These are phyloP conservation scores for Boletus sensibilis DNA, from an alignment of 768 basidiomycete species.

Conservation along the genomic window DNA sequence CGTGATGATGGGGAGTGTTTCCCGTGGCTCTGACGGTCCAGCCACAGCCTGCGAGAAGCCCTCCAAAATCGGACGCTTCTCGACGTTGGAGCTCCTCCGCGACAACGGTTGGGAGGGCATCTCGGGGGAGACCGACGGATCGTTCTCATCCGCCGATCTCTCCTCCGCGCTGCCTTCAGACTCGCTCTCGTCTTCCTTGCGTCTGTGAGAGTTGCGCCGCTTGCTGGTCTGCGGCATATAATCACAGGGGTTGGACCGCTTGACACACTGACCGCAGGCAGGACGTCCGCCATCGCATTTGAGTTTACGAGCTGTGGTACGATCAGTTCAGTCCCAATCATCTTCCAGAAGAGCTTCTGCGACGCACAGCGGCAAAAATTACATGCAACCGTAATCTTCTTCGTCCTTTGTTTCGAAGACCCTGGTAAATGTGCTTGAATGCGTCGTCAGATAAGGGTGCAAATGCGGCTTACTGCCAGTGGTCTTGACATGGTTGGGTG, in stretches of 20 bases:
- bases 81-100: slow-evolving; percentile 37
- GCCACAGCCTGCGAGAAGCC: slow-evolving; percentile 30
- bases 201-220: slow-evolving; percentile 63
- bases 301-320: slow-evolving; percentile 69
- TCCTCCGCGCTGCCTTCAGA: slow-evolving; percentile 66
- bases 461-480: slow-evolving; percentile 38
- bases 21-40: slow-evolving; percentile 45
- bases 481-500: slow-evolving; percentile 32
- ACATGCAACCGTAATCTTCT: slow-evolving; percentile 88
- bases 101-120: slow-evolving; percentile 34
- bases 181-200: slow-evolving; percentile 57
- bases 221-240: slow-evolving; percentile 74
- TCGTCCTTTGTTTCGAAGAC: slow-evolving; percentile 65
- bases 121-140: slow-evolving; percentile 59
- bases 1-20: slow-evolving; percentile 39
- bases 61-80: slow-evolving; percentile 35
- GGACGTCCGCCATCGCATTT: slow-evolving; percentile 88
- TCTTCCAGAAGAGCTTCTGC: slow-evolving; percentile 11
- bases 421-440: slow-evolving; percentile 36
- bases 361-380: slow-evolving; percentile 87
- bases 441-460: slow-evolving; percentile 5
- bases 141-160: slow-evolving; percentile 48
- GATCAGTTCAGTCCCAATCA: slow-evolving; percentile 20
- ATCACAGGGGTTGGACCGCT: slow-evolving; percentile 76
- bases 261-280: slow-evolving; percentile 78